Evolutionary conservation across 2,329 filamentous ascomycete species (phyloP).

Genomic region (Clonostachys rhizophaga): DNA sequence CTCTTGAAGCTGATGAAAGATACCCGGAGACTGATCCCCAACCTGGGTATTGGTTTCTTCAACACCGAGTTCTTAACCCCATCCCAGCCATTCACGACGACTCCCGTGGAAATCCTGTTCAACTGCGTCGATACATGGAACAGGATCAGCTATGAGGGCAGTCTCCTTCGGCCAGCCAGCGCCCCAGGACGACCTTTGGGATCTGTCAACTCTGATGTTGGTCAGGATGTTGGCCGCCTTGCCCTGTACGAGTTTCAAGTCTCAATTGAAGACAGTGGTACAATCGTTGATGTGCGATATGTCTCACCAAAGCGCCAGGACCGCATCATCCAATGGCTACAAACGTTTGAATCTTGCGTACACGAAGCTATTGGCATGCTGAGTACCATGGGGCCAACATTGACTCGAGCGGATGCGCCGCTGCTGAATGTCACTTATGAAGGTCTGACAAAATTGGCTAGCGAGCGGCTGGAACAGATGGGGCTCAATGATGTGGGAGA

Average conservation of each 20-base stretch:
- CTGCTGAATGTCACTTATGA: constrained; percentile 41
- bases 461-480: constrained; percentile 30
- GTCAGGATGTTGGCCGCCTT: constrained; percentile 38
- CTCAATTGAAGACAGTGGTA: constrained; percentile 35
- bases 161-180: constrained; percentile 41
- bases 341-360: constrained; percentile 38
- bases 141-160: constrained; percentile 39
- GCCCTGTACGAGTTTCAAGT: constrained; percentile 46
- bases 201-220: constrained; percentile 36
- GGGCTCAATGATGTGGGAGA: constrained; percentile 34
- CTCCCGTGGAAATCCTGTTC: constrained; percentile 55
- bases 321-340: constrained; percentile 39
- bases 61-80: constrained; percentile 32
- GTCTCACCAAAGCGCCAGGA: constrained; percentile 33
- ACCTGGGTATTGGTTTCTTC: constrained; percentile 45
- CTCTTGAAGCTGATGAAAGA: constrained; percentile 51
- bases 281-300: constrained; percentile 40
- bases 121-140: constrained; percentile 47
- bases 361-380: constrained; percentile 36
- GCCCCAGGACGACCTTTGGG: constrained; percentile 29
- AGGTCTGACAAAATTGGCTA: constrained; percentile 36
- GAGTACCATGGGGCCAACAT: constrained; percentile 32
- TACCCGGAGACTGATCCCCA: constrained; percentile 33
- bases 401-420: constrained; percentile 45
- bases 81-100: constrained; percentile 24